Evolutionary conservation across 352 stramenopile species (phyloP), one percentile per base, ranked within the genome.

Genomic region (Globisporangium acanthophoron): DNA sequence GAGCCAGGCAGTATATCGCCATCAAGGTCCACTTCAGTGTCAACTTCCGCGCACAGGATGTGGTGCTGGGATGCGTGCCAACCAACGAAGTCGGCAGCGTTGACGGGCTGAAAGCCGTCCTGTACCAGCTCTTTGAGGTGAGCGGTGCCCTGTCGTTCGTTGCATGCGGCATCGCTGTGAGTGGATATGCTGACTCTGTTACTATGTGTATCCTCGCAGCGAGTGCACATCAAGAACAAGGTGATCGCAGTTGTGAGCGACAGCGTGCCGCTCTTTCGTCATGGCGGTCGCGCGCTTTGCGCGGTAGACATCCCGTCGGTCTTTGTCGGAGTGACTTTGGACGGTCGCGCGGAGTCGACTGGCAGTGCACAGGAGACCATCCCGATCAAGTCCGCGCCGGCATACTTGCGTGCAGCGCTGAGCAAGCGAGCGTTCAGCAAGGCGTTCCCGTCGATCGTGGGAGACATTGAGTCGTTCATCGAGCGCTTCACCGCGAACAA

Each of bases 11-110:
- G 60, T 87, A 86, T 56, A 62, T 92, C 31, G 78, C 76, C 6
- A 58, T 92, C 21, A 88, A 83, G 52, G 70, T 85, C 16, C 80
- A 92, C 58, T 92, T 90, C 44, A 91, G 80, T 49, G 69, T 90
- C 50, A 88, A 85, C 64, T 92, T 90, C 43, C 76, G 78, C 37
- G 55, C 71, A 0, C 87, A 89, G 59, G 69, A 85, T 31, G 71
- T 88, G 53, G 80, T 75, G 8, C 65, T 92, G 3, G 81, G 76
- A 3, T 85, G 70, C 57, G 74, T 73, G 18, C 58, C 74, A 3
- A 61, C 85, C 4, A 74, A 83, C 29, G 70, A 79, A 16, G 50
- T 64, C 15, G 47, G 69, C 9, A 71, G 63, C 29, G 12, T 88
- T 3, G 65, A 80, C 13, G 73, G 74, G 1, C 50, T 90, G 24